A percentile compares a stretch with the other conserved stretches of the same genome.
Evolutionary conservation across 1,284 basidiomycete genomes (phyloP).

Genomic region (Stereum hirsutum): DNA sequence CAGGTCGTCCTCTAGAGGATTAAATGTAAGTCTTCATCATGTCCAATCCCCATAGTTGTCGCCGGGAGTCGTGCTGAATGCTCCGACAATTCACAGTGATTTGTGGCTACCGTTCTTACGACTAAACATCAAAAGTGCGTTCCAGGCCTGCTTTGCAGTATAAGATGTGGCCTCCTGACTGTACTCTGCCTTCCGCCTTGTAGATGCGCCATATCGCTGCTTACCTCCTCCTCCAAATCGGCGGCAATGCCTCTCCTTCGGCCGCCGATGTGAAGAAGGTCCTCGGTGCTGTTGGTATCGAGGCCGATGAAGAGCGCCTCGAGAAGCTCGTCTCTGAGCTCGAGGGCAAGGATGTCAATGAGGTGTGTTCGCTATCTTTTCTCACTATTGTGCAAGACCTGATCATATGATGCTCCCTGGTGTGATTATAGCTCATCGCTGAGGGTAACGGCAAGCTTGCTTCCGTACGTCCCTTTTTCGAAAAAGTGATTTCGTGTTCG

Average conservation of each 20-base stretch:
- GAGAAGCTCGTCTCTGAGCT: constrained; percentile 88
- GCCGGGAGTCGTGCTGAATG: constrained; percentile 1
- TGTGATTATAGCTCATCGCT: constrained; percentile 65
- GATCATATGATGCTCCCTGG: constrained; percentile 1
- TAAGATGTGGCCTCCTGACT: constrained; percentile 9
- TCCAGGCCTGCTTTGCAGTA: constrained; percentile 1
- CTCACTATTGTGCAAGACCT: too few relatives aligned
- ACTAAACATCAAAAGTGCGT: constrained; percentile 34
- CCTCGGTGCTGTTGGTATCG: constrained; percentile 82
- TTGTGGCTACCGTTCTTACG: constrained; percentile 67
- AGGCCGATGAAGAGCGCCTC: constrained; percentile 81
- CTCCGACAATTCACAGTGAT: constrained; percentile 48
- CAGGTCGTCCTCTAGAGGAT: constrained; percentile 82
- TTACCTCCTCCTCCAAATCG: constrained; percentile 95
- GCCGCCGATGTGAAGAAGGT: constrained; percentile 89
- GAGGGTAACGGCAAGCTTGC: constrained; percentile 92
- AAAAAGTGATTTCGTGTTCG: not conserved
- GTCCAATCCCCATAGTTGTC: constrained; percentile 12
- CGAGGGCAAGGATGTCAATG: constrained; percentile 84
- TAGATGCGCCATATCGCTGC: constrained; percentile 97
- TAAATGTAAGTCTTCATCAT: constrained; percentile 50
- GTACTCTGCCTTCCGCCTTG: constrained; percentile 7
- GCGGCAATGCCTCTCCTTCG: constrained; percentile 86
- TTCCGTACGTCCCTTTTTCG: constrained; percentile 60
- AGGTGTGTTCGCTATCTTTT: constrained; percentile 35